Evolutionary conservation across 1,139 yeast genomes (phyloP), one percentile per base, ranked within the genome.

Genomic region (Candida freyschussii): DNA sequence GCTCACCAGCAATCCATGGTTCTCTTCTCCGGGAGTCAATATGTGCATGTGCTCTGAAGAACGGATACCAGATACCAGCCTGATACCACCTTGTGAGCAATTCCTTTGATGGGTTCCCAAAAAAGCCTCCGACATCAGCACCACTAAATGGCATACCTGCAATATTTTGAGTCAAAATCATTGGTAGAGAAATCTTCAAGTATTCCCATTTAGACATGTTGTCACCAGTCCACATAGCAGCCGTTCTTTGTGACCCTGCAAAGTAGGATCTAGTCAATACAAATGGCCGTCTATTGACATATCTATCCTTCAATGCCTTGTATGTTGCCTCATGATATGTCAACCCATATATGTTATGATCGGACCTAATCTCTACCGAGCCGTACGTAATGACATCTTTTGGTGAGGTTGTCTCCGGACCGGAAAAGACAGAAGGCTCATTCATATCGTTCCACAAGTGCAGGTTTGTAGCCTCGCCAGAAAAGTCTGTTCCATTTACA

Each of bases 181-280:
- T 89, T 7, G 97, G 96, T 22, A 87, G 71, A 0, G 96, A 84
- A 7, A 75, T 67, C 47, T 72, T 69, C 42, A 91, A 67, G 49
- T 86, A 82, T 44, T 81, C 93, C 98, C 98, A 93, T 45, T 72
- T 79, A 7, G 96, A 85, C 73, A 75, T 80, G 56, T 89, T 91
- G 57, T 91, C 99, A 27, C 99, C 99, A 1, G 96, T 86, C 99
- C 98, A 93, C 75, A 84, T 80, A 1, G 97, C 96, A 0, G 93
- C 81, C 0, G 91, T 68, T 45, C 91, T 69, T 58, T 91, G 97
- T 5, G 96, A 84, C 0, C 99, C 98, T 1, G 97, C 75, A 57
- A 69, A 89, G 56, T 72, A 89, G 0, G 96, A 69, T 43, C 99
- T 66, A 0, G 98, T 86, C 32, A 91, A 68, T n/a, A 91, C 63